A percentile compares a stretch with the other conserved stretches of the same genome.
Evolutionary conservation across 2,329 filamentous ascomycete species (phyloP).

Genomic region (Helotiales sp.): DNA sequence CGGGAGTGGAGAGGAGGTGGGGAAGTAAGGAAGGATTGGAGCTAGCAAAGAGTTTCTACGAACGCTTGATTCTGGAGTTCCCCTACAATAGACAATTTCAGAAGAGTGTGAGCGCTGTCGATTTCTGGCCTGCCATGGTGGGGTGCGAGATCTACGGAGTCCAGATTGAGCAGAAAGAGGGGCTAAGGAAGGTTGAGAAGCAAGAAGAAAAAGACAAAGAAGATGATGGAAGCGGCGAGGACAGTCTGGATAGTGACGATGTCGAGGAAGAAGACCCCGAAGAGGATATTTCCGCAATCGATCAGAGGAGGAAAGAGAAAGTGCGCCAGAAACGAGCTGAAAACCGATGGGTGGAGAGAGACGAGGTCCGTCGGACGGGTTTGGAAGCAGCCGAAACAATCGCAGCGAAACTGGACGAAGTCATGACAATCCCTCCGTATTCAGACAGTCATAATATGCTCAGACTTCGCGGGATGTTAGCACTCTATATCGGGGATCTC

Average conservation of each 20-base stretch:
- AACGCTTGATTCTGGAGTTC: constrained; percentile 77
- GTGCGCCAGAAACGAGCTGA: constrained; percentile 26
- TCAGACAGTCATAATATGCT: constrained; percentile 70
- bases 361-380: constrained; percentile 37
- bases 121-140: constrained; percentile 84
- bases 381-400: constrained; percentile 62
- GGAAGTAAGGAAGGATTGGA: constrained; percentile 58
- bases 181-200: constrained; percentile 46
- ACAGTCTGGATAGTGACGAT: constrained; percentile 28
- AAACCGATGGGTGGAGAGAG: constrained; percentile 38
- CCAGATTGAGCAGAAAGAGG: constrained; percentile 61
- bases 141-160: constrained; percentile 80
- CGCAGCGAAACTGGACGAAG: constrained; percentile 69
- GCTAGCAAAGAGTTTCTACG: constrained; percentile 72
- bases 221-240: constrained; percentile 26
- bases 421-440: constrained; percentile 73
- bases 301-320: constrained; percentile 28
- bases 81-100: constrained; percentile 66
- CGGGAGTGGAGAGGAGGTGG: constrained; percentile 32
- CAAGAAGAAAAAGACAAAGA: constrained; percentile 41
- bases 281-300: constrained; percentile 31
- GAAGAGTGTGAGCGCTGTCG: constrained; percentile 67
- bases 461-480: constrained; percentile 73
- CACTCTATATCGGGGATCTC: constrained; percentile 77
- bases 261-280: constrained; percentile 30